A percentile compares a stretch with the other conserved stretches of the same genome.
These are phyloP conservation scores for Coix lacrymajobi DNA, from an alignment of 176 grass and related monocot genomes.

Conservation along the genomic window DNA sequence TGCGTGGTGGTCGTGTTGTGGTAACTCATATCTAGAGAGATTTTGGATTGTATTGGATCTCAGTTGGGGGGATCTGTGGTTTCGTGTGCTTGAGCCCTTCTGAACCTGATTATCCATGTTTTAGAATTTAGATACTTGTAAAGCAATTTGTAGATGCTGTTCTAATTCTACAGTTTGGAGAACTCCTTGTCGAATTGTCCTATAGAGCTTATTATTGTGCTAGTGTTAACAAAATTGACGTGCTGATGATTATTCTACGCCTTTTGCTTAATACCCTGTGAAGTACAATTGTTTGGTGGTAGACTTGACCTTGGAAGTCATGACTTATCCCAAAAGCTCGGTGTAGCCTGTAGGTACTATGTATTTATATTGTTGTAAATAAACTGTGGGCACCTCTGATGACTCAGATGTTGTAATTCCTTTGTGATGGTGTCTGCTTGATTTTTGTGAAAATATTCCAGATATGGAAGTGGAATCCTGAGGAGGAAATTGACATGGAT, in stretches of 20 bases:
- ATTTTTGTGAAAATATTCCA: not conserved
- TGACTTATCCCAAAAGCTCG: not conserved
- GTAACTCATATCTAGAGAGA: not conserved
- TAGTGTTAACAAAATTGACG: not conserved
- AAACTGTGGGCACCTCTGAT: not conserved
- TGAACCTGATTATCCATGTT: not conserved
- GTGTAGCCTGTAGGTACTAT: not conserved
- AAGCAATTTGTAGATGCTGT: not conserved
- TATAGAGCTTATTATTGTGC: not conserved
- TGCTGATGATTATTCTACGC: not conserved
- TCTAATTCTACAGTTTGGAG: not conserved
- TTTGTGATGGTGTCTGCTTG: not conserved
- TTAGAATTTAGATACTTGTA: not conserved
- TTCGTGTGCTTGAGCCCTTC: not conserved
- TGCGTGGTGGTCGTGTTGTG: not conserved
- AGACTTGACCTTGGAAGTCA: slow-evolving; percentile 2
- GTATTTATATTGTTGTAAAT: not conserved
- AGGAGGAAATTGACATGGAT: not conserved
- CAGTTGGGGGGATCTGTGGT: not conserved
- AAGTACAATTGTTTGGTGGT: not conserved
- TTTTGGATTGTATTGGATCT: not conserved
- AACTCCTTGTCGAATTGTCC: not conserved
- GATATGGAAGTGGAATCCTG: not conserved
- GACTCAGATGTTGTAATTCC: not conserved
- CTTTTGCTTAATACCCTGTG: not conserved